Evolutionary conservation across 306 rosid genomes (phyloP), one percentile per base, ranked within the genome.

Genomic region (Bauhinia variegata): DNA sequence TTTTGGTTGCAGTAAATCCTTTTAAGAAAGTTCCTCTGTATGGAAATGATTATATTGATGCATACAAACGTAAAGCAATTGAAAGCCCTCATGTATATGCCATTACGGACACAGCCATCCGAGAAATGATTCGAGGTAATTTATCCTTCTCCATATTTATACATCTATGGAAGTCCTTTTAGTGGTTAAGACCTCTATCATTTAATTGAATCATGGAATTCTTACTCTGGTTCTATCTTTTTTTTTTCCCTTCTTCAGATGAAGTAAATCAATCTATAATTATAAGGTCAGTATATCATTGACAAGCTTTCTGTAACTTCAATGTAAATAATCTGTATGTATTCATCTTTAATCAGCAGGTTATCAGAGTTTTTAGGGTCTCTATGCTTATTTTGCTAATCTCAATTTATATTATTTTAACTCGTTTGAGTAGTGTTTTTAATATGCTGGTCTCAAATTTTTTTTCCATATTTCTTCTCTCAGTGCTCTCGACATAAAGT

Each of bases 201-300:
- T 69, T 58, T 49, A 75, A 43, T 74, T 61, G 57, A 74, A 34
- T 57, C 32, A 61, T 71, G 52, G 54, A 55, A 50, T 65, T 83
- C 77, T 77, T 41, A 74, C 56, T 66, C 49, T 23, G 5, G 3
- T 53, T 62, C 55, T 55, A 65, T 52, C 32, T 68, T 75, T 52
- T 49, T 49, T 72, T 85, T 82, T 1, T 23, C n/a, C n/a, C 2
- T 23, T 23, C 28, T 23, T 62, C 97, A 93, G 99, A 93, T 73
- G 99, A 93, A 90, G 96, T 90, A 67, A 93, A 93, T 77, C 99
- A 93, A 64, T 93, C 97, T 7, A 93, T 93, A 67, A 88, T 93
- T 46, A 93, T 93, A 86, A 93, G 99, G 99, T 93, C 72, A 80
- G 90, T 82, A 59, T 34, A 38, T 52, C 32, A 11, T 46, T 23